Percentiles rank a stretch among this genome's conserved stretches.
Conservation (phyloP, 345 rosid species). For the Xanthoceras sorbifolium region DNA sequence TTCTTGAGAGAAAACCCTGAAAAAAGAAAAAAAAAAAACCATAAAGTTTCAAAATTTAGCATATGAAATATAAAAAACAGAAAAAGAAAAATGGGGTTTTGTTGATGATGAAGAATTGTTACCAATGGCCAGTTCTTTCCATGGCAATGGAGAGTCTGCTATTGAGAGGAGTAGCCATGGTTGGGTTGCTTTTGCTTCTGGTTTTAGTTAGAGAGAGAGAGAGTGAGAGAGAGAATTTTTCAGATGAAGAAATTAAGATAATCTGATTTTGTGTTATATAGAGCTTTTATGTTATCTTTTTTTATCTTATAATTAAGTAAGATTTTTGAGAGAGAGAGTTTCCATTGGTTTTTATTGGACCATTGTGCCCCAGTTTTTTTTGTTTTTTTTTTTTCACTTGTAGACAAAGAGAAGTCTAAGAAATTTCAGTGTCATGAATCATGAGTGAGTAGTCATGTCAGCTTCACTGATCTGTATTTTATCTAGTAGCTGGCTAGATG, state of each 20-base stretch:
- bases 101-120: background rate
- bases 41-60: background rate
- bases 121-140: constrained; percentile 96
- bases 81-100: background rate
- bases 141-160: constrained; percentile 55
- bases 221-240: background rate
- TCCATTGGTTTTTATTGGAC: constrained; percentile 8
- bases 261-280: background rate
- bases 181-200: background rate
- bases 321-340: background rate
- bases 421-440: background rate
- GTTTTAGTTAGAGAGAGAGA: background rate
- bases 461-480: background rate
- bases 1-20: constrained; percentile 91
- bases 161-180: constrained; percentile 45
- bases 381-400: too few species aligned
- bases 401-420: background rate
- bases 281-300: background rate
- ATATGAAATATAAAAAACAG: background rate
- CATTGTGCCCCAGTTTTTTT: constrained; percentile 21
- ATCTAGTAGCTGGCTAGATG: background rate
- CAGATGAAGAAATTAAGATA: background rate
- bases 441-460: background rate
- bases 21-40: constrained; percentile 11
- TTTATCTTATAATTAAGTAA: background rate